Evolutionary conservation across 225 moss, liverwort and hornwort genomes (phyloP), one percentile per base, ranked within the genome.

Genomic region (Physcomitrium patens): DNA sequence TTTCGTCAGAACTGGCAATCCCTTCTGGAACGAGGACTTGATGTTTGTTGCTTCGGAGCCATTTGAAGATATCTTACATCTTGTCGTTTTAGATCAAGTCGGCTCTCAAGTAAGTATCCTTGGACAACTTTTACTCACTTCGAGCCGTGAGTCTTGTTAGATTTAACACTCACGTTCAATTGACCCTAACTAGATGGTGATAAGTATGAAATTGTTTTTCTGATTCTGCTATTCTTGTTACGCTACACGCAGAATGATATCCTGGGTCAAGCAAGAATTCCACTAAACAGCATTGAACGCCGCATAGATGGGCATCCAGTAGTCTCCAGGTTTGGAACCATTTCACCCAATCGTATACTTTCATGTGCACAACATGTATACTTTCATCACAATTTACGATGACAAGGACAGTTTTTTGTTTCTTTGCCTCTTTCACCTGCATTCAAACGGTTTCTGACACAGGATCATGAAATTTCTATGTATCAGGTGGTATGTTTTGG

Each of bases 21-120:
- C 93, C 1, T 79, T 76, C 14, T 99, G 99, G 99, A 90, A 93
- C 26, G 93, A 99, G 66, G 95, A 93, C 48, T 65, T 90, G n/a
- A 79, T 99, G 85, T 95, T 99, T 45, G 99, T 99, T 54, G 99
- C 85, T 44, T 91, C 99, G 10, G 99, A 95, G 73, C 99, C 99
- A 13, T 95, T 99, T 43, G 99, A 99, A 5, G 99, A 99, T 67
- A 75, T 90, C 60, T 80, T 99, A 71, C 75, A 87, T 15, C 79
- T 99, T 19, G 48, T 80, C 8, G 79, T 99, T 9, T 91, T 93
- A 79, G 90, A 99, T 59, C 68, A 86, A 31, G 43, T 88, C 5
- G 82, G 83, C 10, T 56, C 77, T 0, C 87, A 83, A 50, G 85
- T 88, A 71, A 80, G 77, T 15, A 63, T 23, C 14, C 2, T 37